Conservation (phyloP, 768 basidiomycete species). For the Trichaptum fuscoviolaceum region DNA sequence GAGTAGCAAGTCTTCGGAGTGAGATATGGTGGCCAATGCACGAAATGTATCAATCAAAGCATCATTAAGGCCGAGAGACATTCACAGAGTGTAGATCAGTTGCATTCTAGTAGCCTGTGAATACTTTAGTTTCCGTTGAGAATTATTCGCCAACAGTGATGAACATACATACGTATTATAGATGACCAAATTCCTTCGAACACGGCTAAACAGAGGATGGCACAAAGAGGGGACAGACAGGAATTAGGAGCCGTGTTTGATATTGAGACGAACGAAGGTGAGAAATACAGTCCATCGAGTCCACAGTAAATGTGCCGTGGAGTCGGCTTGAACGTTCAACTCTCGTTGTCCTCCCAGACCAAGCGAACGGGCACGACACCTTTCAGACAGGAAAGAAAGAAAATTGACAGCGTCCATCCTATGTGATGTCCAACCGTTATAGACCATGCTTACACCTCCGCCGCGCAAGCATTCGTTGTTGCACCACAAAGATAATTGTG, state of each 20-base stretch:
- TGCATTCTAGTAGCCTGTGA: background rate
- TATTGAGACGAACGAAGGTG: no score
- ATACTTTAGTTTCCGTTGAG: no score
- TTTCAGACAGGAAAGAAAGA: background rate
- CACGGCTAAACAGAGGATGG: no score
- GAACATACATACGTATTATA: no score
- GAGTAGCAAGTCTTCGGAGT: background rate
- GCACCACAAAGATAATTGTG: background rate
- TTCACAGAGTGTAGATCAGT: background rate
- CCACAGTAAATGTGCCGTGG: background rate
- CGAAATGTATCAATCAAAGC: background rate
- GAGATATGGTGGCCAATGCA: background rate
- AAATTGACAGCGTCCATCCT: background rate
- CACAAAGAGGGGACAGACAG: no score
- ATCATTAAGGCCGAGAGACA: background rate
- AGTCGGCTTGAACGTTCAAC: background rate
- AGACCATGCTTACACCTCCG: background rate
- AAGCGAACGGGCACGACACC: background rate
- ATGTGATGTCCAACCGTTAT: background rate
- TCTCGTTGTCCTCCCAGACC: background rate
- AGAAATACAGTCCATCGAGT: background rate
- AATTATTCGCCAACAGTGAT: no score
- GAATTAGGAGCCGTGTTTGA: no score
- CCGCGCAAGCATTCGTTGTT: background rate
- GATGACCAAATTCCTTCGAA: no score